Evolutionary conservation across 1,284 basidiomycete species (phyloP), one percentile per base, ranked within the genome.

Genomic region (Irpex sp.): DNA sequence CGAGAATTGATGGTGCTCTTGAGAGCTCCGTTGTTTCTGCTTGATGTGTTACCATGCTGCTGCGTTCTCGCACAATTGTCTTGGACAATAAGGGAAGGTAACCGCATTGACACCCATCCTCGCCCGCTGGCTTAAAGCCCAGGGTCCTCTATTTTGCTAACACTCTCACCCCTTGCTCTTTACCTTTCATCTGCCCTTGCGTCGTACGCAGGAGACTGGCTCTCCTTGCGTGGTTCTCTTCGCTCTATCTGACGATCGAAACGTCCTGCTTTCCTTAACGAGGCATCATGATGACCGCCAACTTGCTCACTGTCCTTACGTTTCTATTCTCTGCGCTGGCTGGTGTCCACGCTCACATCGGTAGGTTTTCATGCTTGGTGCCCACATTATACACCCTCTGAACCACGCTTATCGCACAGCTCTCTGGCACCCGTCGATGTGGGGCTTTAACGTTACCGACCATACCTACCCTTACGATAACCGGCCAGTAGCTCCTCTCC

Each of bases 361-460:
- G 59, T 60, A 18, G 21, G 59, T 53, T 10, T 14, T n/a, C 57
- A 39, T 33, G 28, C 6, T 7, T 7, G 6, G 6, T 33, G 28
- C 28, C 2, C 6, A 7, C 28, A 33, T 7, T 7, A 33, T 33
- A 33, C 6, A 33, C 28, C 6, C 21, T 47, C 23, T 55, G 23
- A 6, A 10, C 18, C 10, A 33, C 23, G 36, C n/a, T 51, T 39
- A 33, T 7, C 28, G 28, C 28, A 7, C 61, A 73, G 74, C 75
- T n/a, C 62, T 77, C 23, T 77, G 67, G 64, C 69, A 74, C 55
- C 69, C 71, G 14, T 72, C 70, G 55, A 78, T 79, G 76, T 77
- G 69, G 69, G 83, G 84, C 18, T 86, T 86, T 75, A 85, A 86
- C 64, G 83, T 84, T 6, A 84, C 83, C 2, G 69, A 71, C 14